phyloP scores from a whole-genome alignment of 2,329 filamentous ascomycete species.

The Aspergillus brunneoviolaceus region DNA sequence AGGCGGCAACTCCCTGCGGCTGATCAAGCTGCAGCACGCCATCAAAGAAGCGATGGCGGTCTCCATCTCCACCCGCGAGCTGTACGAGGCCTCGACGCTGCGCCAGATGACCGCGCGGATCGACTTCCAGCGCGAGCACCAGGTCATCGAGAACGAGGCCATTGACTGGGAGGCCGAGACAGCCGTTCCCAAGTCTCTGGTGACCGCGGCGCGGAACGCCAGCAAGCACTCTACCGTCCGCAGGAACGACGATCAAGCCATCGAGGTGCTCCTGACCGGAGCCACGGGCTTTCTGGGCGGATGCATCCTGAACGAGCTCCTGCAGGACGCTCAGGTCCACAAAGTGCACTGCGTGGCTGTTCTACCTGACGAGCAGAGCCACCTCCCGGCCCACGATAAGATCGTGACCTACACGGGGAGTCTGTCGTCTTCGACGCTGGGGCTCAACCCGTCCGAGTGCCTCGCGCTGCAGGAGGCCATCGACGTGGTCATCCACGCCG shows the following conservation, averaged over 20 bases:
- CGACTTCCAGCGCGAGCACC: no score
- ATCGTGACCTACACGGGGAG: background rate
- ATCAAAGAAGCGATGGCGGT: no score
- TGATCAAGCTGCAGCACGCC: background rate
- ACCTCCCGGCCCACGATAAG: background rate
- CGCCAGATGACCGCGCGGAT: no score
- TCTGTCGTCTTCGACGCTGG: background rate
- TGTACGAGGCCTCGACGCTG: no score
- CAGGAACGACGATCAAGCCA: no score
- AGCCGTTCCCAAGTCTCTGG: no score
- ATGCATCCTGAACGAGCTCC: background rate
- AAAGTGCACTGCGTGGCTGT: constrained; percentile 8
- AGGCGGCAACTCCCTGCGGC: background rate
- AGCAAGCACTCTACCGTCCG: no score
- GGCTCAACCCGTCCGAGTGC: constrained; percentile 18
- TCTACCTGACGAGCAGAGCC: background rate
- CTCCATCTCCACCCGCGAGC: no score
- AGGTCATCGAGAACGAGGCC: no score
- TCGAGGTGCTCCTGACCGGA: background rate
- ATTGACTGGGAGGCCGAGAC: no score
- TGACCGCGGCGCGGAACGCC: no score
- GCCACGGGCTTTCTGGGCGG: constrained; percentile 8
- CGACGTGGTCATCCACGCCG: constrained; percentile 7
- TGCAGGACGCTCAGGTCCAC: background rate
- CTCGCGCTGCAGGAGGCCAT: background rate